Base-by-base conservation (phyloP, 1,284 basidiomycete species). In the Microbotryum silenes-acaulis region DNA sequence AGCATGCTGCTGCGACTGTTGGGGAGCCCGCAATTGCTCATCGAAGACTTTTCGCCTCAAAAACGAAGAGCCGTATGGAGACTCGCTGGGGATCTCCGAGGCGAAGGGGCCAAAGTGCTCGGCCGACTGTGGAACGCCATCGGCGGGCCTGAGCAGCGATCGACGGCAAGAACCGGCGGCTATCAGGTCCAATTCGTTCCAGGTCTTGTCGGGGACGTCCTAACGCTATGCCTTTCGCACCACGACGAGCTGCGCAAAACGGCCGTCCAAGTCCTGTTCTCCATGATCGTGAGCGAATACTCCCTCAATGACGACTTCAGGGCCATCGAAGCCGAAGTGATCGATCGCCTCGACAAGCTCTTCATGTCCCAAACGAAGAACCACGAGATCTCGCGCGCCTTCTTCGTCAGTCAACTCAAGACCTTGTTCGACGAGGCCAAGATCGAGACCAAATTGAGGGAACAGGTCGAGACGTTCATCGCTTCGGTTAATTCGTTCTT, bases 401-500 rank as follows among this genome's bases (percentile, higher is more conserved):
- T 94, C 77, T 97, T 97, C 78, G 87, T 97, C 70, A 83, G 85
- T n/a, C 89, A 96, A 67, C 82, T 98, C 52, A 85, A 91, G 16
- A 83, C 86, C 64, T 79, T 96, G 4, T 96, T 97, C 73, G 89
- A 94, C 60, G 68, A 73, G 6, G 84, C 88, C 0, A 82, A 86
- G 37, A 86, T 93, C 16, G 89, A 96, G 66, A 82, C 85, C 52
- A 80, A 82, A 56, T 81, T 97, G 52, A 83, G 87, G 10, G 81
- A 84, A 53, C 84, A 88, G 33, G 88, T 96, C 29, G 83, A 85
- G 3, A 79, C 77, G 37, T 97, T 97, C 80, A 79, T 98, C 45
- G 85, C 91, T 69, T 89, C 90, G 12, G 87, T 97, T 8, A 89
- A 96, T 72, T 81, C 88, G 29, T 98, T 98, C 83, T 81, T 98